These are phyloP conservation scores for Penicillium crystallinum DNA, from an alignment of 495 filamentous ascomycete species.

Conservation along the genomic window DNA sequence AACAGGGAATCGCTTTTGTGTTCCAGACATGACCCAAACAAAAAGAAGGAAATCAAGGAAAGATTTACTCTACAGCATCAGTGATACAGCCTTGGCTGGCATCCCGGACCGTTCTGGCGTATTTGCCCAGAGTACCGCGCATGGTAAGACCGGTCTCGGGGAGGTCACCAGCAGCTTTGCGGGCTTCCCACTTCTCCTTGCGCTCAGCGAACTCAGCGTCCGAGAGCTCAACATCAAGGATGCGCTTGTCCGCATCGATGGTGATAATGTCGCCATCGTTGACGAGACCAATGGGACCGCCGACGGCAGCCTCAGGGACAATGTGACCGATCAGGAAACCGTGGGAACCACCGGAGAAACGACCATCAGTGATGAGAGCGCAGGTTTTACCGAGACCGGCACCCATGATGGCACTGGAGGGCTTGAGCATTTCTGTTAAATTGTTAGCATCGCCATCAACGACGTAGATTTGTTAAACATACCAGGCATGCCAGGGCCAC, in stretches of 20 bases:
- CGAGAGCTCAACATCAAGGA: slow-evolving; percentile 45
- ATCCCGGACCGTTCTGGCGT: slow-evolving; percentile 64
- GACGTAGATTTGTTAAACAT: slow-evolving; percentile 19
- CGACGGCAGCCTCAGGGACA: slow-evolving; percentile 53
- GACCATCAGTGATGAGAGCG: slow-evolving; percentile 44
- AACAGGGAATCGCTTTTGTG: slow-evolving; percentile 25
- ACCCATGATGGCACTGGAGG: slow-evolving; percentile 87
- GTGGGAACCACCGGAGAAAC: slow-evolving; percentile 47
- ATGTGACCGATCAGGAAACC: slow-evolving; percentile 53
- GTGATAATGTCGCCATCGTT: slow-evolving; percentile 51
- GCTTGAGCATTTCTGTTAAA: slow-evolving; percentile 69
- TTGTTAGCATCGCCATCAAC: background rate
- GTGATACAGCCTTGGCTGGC: slow-evolving; percentile 61
- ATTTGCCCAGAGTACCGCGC: slow-evolving; percentile 87
- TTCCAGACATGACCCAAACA: slow-evolving; percentile 7
- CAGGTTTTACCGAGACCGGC: slow-evolving; percentile 69
- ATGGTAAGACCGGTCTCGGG: slow-evolving; percentile 42
- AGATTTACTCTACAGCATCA: slow-evolving; percentile 35
- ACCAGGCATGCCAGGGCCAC: slow-evolving; percentile 91
- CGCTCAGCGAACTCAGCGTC: slow-evolving; percentile 59
- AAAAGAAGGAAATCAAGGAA: background rate
- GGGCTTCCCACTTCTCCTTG: slow-evolving; percentile 54
- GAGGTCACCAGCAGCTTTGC: slow-evolving; percentile 30
- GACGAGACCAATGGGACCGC: slow-evolving; percentile 52
- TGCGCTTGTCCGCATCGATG: slow-evolving; percentile 49